Conservation (phyloP, 352 stramenopile genomes). For the Pythium pyrilobum region DNA sequence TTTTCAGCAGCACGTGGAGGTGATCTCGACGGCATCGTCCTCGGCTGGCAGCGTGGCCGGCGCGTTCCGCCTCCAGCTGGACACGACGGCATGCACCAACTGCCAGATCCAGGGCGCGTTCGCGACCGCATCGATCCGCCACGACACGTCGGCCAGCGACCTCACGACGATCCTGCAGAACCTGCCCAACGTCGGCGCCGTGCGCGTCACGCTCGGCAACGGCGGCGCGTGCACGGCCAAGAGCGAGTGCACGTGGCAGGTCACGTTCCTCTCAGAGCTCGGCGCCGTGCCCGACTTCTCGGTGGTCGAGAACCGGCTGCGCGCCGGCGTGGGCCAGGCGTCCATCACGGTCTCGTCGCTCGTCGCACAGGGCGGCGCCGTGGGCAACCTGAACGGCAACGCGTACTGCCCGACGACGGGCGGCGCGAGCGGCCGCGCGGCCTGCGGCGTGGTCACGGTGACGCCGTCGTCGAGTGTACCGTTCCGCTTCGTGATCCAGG, state of each 20-base stretch:
- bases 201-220: slow-evolving; percentile 53
- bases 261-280: slow-evolving; percentile 76
- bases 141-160: slow-evolving; percentile 42
- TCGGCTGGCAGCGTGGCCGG: slow-evolving; percentile 32
- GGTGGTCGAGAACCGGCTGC: slow-evolving; percentile 39
- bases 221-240: slow-evolving; percentile 27
- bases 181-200: slow-evolving; percentile 91
- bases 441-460: slow-evolving; percentile 33
- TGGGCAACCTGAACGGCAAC: slow-evolving; percentile 32
- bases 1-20: slow-evolving; percentile 59
- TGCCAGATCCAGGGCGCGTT: slow-evolving; percentile 69
- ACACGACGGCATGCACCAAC: slow-evolving; percentile 73
- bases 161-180: slow-evolving; percentile 89
- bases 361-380: slow-evolving; percentile 14
- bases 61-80: slow-evolving; percentile 77
- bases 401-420: slow-evolving; percentile 46
- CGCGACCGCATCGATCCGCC: slow-evolving; percentile 67
- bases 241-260: slow-evolving; percentile 70
- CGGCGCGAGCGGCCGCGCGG: slow-evolving; percentile 25
- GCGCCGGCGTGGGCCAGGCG: slow-evolving; percentile 30
- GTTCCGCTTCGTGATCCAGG: slow-evolving; percentile 50
- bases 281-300: slow-evolving; percentile 44
- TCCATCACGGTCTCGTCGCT: slow-evolving; percentile 31
- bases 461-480: slow-evolving; percentile 19
- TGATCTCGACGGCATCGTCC: slow-evolving; percentile 48